Conservation (phyloP, 345 rosid genomes). For the Arabidopsis thaliana region DNA sequence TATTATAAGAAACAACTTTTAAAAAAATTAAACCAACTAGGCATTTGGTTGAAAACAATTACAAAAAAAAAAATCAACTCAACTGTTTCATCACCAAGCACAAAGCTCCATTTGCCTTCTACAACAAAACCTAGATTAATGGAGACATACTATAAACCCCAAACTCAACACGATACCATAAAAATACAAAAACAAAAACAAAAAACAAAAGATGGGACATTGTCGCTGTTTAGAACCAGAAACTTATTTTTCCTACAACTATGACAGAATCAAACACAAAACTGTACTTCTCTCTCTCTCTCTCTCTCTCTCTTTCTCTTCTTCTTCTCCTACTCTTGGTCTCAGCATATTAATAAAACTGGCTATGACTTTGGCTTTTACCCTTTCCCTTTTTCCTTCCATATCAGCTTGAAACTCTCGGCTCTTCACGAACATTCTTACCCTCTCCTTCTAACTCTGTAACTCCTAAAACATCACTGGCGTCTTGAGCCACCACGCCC, state of each 20-base stretch:
- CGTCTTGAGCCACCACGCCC: constrained; percentile 20
- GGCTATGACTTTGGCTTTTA: constrained; percentile 16
- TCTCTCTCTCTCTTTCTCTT: not conserved
- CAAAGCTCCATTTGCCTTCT: constrained; percentile 28
- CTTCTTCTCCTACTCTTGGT: constrained; percentile 2
- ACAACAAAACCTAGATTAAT: constrained; percentile 19
- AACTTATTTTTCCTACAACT: constrained; percentile 34
- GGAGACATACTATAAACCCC: constrained; percentile 12
- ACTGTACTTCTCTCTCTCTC: constrained; percentile 31
- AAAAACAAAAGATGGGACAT: constrained; percentile 11
- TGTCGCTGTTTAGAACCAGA: constrained; percentile 4
- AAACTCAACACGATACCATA: constrained; percentile 11
- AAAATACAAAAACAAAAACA: not conserved
- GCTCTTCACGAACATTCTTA: constrained; percentile 20
- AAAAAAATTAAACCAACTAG: too few relatives aligned
- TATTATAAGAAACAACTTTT: too few relatives aligned
- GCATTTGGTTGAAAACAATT: not conserved
- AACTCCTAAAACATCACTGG: constrained; percentile 25
- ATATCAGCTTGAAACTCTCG: constrained; percentile 30
- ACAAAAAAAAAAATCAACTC: not conserved
- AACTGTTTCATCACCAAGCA: constrained; percentile 27
- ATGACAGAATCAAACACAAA: constrained; percentile 41
- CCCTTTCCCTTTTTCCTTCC: not conserved
- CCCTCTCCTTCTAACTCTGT: constrained; percentile 34
- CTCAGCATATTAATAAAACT: constrained; percentile 3